Evolutionary conservation across 2,329 filamentous ascomycete species (phyloP), one percentile per base, ranked within the genome.

Genomic region (Lasiodiplodia gonubiensis): DNA sequence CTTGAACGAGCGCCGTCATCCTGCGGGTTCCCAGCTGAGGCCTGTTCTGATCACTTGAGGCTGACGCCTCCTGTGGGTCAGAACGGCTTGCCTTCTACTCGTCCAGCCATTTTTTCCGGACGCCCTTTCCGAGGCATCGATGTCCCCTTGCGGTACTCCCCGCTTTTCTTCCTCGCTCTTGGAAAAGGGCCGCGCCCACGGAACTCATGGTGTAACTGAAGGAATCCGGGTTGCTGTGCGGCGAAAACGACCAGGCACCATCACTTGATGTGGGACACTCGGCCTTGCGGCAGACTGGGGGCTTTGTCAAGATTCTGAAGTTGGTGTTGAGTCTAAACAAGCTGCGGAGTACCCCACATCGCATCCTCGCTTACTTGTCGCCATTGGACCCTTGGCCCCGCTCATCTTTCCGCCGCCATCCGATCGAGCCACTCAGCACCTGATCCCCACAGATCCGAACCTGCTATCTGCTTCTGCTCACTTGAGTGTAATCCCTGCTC

Each of bases 341-440:
- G 33, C 42, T 46, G 55, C 30, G 11, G 37, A 59, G 21, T 39
- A 46, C 21, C 12, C 21, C 55, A 59, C 55, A 23, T 59, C 23
- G 46, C 37, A 39, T 46, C 42, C 42, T 46, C 42, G 42, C 42
- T 46, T 46, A 46, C 42, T 46, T 30, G 18, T 30, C 55, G 55
- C 35, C 53, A 55, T 23, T 35, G 53, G 53, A 46, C 42, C 42
- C 42, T 39, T n/a, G 53, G 25, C 11, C 53, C 53, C 53, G 53
- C 53, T 30, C 33, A n/a, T 35, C 30, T 39, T 55, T 30, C 53
- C 53, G 53, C 53, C 18, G 33, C 53, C 53, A 55, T 55, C 53
- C 53, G 53, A 55, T 37, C 30, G n/a, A 37, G 18, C 35, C 23
- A 12, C 33, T 23, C 18, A 33, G 53, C 53, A 33, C 33, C 55